Evolutionary conservation across 306 rosid species (phyloP).

Genomic region (Carpinus fangiana): DNA sequence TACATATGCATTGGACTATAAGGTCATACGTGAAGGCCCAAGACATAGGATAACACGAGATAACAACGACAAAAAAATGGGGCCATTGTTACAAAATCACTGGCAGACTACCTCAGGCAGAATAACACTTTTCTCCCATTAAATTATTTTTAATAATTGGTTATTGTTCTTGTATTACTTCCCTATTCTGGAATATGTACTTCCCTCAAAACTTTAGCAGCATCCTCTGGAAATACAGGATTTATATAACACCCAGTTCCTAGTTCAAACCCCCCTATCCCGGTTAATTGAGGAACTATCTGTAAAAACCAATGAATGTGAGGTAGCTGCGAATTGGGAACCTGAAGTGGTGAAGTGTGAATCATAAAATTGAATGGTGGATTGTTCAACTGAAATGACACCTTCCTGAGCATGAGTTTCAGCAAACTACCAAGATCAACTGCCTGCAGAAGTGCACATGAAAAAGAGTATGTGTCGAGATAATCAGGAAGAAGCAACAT

Average conservation of each 20-base stretch:
- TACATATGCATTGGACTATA: neutral
- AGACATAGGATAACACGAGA: neutral
- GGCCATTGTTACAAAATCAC: neutral
- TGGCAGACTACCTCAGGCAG: neutral
- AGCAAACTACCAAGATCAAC: slow-evolving; percentile 51
- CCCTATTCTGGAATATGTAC: slow-evolving; percentile 18
- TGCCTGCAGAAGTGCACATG: slow-evolving; percentile 37
- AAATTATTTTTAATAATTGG: neutral
- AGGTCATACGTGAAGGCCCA: neutral
- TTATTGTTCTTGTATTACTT: neutral
- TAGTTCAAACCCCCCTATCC: slow-evolving; percentile 48
- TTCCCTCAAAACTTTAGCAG: slow-evolving; percentile 53
- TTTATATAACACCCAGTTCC: slow-evolving; percentile 56
- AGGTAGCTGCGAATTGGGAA: slow-evolving; percentile 25
- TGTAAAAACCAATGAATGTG: slow-evolving; percentile 53
- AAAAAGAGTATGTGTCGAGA: neutral
- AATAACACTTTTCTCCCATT: neutral
- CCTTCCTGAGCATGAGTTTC: slow-evolving; percentile 47
- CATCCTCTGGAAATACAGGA: slow-evolving; percentile 56
- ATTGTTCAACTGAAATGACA: slow-evolving; percentile 45
- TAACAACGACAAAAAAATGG: neutral
- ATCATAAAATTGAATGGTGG: slow-evolving; percentile 61
- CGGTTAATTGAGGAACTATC: slow-evolving; percentile 48
- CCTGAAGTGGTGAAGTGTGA: slow-evolving; percentile 44
- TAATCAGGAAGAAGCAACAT: neutral